phyloP scores from a whole-genome alignment of 176 grass and related monocot genomes.

The Guadua angustifolia region DNA sequence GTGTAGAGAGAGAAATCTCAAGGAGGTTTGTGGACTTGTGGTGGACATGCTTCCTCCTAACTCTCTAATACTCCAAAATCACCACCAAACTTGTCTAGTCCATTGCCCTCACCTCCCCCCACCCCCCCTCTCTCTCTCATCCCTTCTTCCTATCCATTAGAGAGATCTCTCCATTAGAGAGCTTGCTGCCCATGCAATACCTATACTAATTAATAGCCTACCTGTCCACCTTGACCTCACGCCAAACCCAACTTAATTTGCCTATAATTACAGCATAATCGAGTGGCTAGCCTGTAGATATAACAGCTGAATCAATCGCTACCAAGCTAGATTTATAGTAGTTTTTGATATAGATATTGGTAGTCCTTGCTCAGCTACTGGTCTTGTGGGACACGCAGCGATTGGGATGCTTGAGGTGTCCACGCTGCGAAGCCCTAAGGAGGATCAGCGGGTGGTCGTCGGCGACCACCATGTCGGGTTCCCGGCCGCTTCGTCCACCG shows the following conservation, averaged over 20 bases:
- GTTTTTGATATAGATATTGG: background rate
- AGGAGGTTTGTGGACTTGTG: conserved; percentile 51
- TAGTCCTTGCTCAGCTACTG: conserved; percentile 14
- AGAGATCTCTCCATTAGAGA: conserved; percentile 28
- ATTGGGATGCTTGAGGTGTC: conserved; percentile 81
- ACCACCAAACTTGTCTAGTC: conserved; percentile 48
- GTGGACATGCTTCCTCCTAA: conserved; percentile 61
- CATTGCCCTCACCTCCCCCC: conserved; percentile 28
- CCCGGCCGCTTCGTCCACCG: conserved; percentile 6
- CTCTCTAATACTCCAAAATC: conserved; percentile 55
- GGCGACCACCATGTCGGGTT: conserved; percentile 48
- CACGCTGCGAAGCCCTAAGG: conserved; percentile 63
- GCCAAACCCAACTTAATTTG: background rate
- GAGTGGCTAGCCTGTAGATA: background rate
- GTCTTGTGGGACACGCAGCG: conserved; percentile 8
- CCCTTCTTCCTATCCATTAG: conserved; percentile 43
- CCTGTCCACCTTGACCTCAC: background rate
- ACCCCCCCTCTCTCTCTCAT: background rate
- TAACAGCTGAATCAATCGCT: background rate
- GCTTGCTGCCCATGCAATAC: conserved; percentile 48
- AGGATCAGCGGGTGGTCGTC: background rate
- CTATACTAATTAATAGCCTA: background rate
- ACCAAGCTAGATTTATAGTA: background rate
- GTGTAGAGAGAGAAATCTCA: conserved; percentile 62
- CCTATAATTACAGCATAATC: background rate